These are phyloP conservation scores for Nothopassalora personata DNA, from an alignment of 2,329 filamentous ascomycete species.

Conservation along the genomic window DNA sequence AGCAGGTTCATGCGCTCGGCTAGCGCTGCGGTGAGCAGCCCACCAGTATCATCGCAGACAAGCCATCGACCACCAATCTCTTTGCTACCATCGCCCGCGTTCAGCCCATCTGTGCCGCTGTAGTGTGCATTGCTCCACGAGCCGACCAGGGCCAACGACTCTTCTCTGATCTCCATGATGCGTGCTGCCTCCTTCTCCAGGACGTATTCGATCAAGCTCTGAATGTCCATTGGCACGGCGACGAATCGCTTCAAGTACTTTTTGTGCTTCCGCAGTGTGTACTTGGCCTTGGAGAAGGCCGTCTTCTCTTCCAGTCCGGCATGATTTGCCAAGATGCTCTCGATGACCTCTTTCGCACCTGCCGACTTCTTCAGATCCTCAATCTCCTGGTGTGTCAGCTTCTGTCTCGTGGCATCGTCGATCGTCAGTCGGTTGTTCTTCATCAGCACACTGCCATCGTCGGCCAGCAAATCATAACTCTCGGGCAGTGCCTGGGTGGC, in stretches of 20 bases:
- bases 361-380: slow-evolving; percentile 64
- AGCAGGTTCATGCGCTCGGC: slow-evolving; percentile 86
- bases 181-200: slow-evolving; percentile 73
- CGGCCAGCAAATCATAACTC: slow-evolving; percentile 44
- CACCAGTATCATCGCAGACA: slow-evolving; percentile 80
- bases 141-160: slow-evolving; percentile 72
- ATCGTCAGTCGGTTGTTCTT: slow-evolving; percentile 60
- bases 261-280: slow-evolving; percentile 86
- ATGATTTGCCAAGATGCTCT: slow-evolving; percentile 87
- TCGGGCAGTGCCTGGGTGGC: slow-evolving; percentile 27
- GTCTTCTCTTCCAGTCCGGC: slow-evolving; percentile 91
- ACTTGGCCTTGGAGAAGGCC: slow-evolving; percentile 86
- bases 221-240: slow-evolving; percentile 75
- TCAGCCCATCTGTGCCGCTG: slow-evolving; percentile 38
- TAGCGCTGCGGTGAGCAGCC: slow-evolving; percentile 73
- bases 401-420: slow-evolving; percentile 65
- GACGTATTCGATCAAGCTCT: slow-evolving; percentile 68
- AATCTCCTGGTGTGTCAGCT: slow-evolving; percentile 65
- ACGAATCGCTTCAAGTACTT: slow-evolving; percentile 91
- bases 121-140: slow-evolving; percentile 90
- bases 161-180: slow-evolving; percentile 80
- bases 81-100: slow-evolving; percentile 20
- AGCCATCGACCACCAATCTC: slow-evolving; percentile 63
- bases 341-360: slow-evolving; percentile 81
- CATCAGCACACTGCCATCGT: slow-evolving; percentile 47